Conservation (phyloP, 345 rosid genomes). For the Gossypium herbaceum region DNA sequence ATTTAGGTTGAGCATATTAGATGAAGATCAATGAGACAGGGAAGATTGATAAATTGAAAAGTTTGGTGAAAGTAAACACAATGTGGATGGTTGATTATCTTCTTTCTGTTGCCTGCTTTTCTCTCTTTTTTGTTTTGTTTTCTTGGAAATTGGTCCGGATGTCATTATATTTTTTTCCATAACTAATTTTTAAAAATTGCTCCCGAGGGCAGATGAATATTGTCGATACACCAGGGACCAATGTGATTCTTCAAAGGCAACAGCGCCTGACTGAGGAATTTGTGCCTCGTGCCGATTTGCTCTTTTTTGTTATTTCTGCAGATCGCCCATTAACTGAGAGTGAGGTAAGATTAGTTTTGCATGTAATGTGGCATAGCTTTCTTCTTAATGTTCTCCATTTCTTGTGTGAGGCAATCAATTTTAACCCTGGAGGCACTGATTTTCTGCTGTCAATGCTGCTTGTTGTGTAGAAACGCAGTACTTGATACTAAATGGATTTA, state of each 20-base stretch:
- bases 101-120: background rate
- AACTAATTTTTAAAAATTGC: constrained; percentile 16
- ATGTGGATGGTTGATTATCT: background rate
- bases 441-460: background rate
- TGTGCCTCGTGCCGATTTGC: constrained; percentile 91
- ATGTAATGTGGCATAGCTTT: constrained; percentile 14
- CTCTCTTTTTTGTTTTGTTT: background rate
- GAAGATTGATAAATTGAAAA: background rate
- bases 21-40: background rate
- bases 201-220: constrained; percentile 66
- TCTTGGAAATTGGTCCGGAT: constrained; percentile 1
- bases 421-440: background rate
- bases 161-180: constrained; percentile 6
- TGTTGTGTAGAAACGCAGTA: background rate
- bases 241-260: constrained; percentile 95
- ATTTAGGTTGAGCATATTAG: constrained; percentile 8
- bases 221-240: constrained; percentile 94
- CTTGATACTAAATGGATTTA: background rate
- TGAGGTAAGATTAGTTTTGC: constrained; percentile 54
- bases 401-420: background rate
- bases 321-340: constrained; percentile 96
- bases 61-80: background rate
- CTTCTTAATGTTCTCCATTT: background rate
- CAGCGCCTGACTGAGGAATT: constrained; percentile 95
- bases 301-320: constrained; percentile 90